These are phyloP conservation scores for Helichrysum umbraculigerum DNA, from an alignment of 129 eudicot genomes.

Conservation along the genomic window DNA sequence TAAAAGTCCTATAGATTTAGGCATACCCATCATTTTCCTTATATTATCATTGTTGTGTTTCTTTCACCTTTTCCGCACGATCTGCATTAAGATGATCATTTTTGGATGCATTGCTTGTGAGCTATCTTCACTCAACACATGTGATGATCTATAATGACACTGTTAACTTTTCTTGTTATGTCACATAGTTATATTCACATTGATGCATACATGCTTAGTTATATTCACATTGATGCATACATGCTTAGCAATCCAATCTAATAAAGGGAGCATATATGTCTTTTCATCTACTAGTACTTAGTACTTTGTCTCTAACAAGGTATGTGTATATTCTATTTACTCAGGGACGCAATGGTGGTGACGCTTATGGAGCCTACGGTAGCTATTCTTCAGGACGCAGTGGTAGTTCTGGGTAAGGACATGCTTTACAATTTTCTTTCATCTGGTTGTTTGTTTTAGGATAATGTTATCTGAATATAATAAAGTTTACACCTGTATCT, in stretches of 20 bases:
- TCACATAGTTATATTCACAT: background rate
- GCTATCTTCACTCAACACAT: background rate
- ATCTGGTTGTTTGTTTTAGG: background rate
- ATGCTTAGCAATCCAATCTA: background rate
- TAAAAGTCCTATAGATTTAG: no score
- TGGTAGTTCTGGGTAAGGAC: conserved; percentile 76
- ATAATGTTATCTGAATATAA: no score
- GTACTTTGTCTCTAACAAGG: conserved; percentile 5
- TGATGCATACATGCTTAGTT: background rate
- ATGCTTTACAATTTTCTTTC: background rate
- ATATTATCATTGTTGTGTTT: background rate
- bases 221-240: background rate
- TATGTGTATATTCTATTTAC: background rate
- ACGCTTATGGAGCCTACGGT: conserved; percentile 79
- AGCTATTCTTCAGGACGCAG: conserved; percentile 85
- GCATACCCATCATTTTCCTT: no score
- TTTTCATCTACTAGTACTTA: background rate
- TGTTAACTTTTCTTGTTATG: background rate
- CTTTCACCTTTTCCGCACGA: background rate
- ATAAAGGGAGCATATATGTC: conserved; percentile 8
- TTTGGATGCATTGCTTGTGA: background rate
- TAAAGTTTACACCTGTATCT: no score
- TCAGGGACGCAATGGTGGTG: conserved; percentile 63
- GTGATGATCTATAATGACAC: background rate
- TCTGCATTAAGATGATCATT: background rate